A percentile compares a stretch with the other conserved stretches of the same genome.
phyloP scores from a whole-genome alignment of 2,329 filamentous ascomycete genomes.

The Fusarium sacchari region DNA sequence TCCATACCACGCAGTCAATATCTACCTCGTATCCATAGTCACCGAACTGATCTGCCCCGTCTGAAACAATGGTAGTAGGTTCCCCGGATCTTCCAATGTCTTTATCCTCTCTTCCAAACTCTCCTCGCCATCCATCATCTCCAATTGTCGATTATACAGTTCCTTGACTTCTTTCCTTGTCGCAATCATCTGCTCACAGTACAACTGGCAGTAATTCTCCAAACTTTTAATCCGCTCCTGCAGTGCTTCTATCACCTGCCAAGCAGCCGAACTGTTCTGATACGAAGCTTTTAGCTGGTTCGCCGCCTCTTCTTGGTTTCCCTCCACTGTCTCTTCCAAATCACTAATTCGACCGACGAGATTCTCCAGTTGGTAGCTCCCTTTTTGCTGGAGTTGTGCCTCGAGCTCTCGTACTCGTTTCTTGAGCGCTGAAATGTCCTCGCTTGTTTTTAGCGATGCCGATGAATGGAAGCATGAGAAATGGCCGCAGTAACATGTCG shows the following conservation, averaged over 20 bases:
- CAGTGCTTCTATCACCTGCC: constrained; percentile 7
- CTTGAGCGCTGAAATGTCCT: not conserved
- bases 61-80: not conserved
- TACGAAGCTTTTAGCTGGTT: constrained; percentile 7
- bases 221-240: constrained; percentile 7
- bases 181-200: constrained; percentile 1
- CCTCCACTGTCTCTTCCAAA: constrained; percentile 5
- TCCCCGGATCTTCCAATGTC: not conserved
- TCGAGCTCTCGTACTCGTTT: not conserved
- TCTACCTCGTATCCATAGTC: constrained; percentile 6
- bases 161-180: constrained; percentile 2
- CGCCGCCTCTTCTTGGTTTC: not conserved
- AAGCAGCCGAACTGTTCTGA: constrained; percentile 18
- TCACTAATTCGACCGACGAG: not conserved
- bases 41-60: not conserved
- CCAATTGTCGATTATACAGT: constrained; percentile 11
- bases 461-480: constrained; percentile 25
- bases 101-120: constrained; percentile 15
- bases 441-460: not conserved
- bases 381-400: not conserved
- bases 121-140: constrained; percentile 23
- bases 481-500: constrained; percentile 16
- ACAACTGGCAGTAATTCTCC: not conserved
- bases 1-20: rapidly evolving
- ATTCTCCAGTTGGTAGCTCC: constrained; percentile 8